A percentile compares a stretch with the other conserved stretches of the same genome.
Conservation (phyloP, 306 rosid species). For the Ormosia emarginata region DNA sequence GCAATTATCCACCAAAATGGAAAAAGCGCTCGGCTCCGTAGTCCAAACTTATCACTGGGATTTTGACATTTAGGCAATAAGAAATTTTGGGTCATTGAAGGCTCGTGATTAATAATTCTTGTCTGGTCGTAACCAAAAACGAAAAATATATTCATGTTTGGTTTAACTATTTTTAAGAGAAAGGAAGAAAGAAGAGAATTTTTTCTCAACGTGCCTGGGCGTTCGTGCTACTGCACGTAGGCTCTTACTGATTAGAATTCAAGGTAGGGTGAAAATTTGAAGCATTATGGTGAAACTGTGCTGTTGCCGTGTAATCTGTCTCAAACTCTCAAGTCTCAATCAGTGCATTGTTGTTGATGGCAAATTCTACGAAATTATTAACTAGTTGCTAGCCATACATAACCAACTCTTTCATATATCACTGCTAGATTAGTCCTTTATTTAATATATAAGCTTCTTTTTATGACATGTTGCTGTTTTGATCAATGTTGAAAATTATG, state of each 20-base stretch:
- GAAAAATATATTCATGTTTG: too few species aligned
- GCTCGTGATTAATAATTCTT: too few species aligned
- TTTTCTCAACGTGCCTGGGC: too few species aligned
- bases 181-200: too few species aligned
- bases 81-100: not conserved
- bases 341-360: not conserved
- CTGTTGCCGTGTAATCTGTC: conserved; percentile 2
- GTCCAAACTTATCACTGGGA: not conserved
- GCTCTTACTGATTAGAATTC: not conserved
- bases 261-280: not conserved
- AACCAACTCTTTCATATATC: not conserved
- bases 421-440: not conserved
- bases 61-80: not conserved
- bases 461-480: not conserved
- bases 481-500: not conserved
- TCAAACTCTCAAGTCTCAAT: not conserved
- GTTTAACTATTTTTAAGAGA: too few species aligned
- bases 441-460: not conserved
- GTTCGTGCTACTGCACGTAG: too few species aligned
- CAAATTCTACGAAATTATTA: not conserved
- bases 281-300: not conserved
- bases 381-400: not conserved
- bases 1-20: not conserved
- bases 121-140: too few species aligned
- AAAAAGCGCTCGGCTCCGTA: not conserved